Evolutionary conservation across 768 basidiomycete species (phyloP).

Genomic region (Neoboletus magnificus): DNA sequence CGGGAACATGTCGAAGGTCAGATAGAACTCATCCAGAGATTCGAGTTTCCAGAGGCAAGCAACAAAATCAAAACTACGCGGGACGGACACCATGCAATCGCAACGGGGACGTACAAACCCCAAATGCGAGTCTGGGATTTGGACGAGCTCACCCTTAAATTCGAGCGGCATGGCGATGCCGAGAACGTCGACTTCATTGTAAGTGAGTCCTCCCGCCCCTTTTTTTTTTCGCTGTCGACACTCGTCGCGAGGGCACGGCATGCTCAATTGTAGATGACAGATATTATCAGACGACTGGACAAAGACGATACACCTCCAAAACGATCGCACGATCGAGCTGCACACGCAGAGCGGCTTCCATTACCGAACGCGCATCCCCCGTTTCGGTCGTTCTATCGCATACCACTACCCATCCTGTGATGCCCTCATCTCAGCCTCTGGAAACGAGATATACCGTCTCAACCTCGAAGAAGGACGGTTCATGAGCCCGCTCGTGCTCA

Average conservation of each 20-base stretch:
- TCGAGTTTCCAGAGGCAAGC: slow-evolving; percentile 96
- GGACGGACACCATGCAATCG: slow-evolving; percentile 90
- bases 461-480: slow-evolving; percentile 96
- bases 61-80: slow-evolving; percentile 86
- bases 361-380: slow-evolving; percentile 90
- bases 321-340: slow-evolving; percentile 89
- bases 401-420: slow-evolving; percentile 96
- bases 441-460: slow-evolving; percentile 85
- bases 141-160: slow-evolving; percentile 88
- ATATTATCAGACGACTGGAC: slow-evolving; percentile 98
- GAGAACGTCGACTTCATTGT: slow-evolving; percentile 99
- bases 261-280: slow-evolving; percentile 38
- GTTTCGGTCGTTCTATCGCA: slow-evolving; percentile 85
- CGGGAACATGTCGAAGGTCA: slow-evolving; percentile 79
- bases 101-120: slow-evolving; percentile 97
- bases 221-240: background rate
- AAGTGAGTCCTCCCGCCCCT: slow-evolving; percentile 47
- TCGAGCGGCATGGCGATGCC: slow-evolving; percentile 91
- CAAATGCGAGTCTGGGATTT: slow-evolving; percentile 96
- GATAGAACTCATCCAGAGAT: slow-evolving; percentile 90
- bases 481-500: slow-evolving; percentile 71
- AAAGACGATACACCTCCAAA: slow-evolving; percentile 94
- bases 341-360: slow-evolving; percentile 94
- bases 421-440: slow-evolving; percentile 78
- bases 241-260: background rate